Evolutionary conservation across 2,329 filamentous ascomycete genomes (phyloP), one percentile per base, ranked within the genome.

Genomic region (Conoideocrella luteorostrata): DNA sequence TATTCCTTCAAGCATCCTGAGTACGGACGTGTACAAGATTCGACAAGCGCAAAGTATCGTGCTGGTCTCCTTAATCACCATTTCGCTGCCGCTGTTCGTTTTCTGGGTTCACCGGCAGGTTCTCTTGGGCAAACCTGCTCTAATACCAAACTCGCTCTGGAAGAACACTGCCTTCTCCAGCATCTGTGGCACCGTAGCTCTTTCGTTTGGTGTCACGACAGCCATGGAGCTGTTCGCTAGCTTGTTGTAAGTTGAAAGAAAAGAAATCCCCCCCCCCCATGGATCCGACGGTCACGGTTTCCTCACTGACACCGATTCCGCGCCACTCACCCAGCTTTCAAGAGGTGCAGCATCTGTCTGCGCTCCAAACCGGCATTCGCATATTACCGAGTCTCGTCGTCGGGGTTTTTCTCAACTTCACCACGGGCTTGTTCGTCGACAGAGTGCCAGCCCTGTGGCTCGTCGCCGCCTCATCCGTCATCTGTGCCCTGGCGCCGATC

Each of bases 141-240:
- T 84, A 7, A 81, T 84, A 18, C 80, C 80, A 0, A 82, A 83
- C 54, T 71, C 69, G 0, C 59, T 84, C 0, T 84, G 80, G 80
- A 67, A 61, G n/a, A 80, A 78, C 35, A 56, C 59, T 0, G 59
- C 72, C 3, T 84, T 83, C 51, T 71, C 74, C 0, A 68, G 62
- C 21, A 71, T 78, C 17, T 83, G 79, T 52, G 50, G 71, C 4
- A 72, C 66, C 4, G 64, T 77, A 1, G 55, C 71, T 4, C 47
- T 77, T 4, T 65, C 71, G 0, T 70, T 61, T 45, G 71, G 66
- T 0, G 68, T 71, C 0, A 47, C 71, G 5, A 71, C 73, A 37
- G 62, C 62, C 0, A 64, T 74, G 50, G 73, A 77, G 49, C 57
- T 70, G 0, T 72, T 71, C 39, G 55, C 62, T 15, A 72, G 67